A percentile compares a stretch with the other conserved stretches of the same genome.
phyloP scores from a whole-genome alignment of 2,329 filamentous ascomycete genomes.

The Penicillium sp. region DNA sequence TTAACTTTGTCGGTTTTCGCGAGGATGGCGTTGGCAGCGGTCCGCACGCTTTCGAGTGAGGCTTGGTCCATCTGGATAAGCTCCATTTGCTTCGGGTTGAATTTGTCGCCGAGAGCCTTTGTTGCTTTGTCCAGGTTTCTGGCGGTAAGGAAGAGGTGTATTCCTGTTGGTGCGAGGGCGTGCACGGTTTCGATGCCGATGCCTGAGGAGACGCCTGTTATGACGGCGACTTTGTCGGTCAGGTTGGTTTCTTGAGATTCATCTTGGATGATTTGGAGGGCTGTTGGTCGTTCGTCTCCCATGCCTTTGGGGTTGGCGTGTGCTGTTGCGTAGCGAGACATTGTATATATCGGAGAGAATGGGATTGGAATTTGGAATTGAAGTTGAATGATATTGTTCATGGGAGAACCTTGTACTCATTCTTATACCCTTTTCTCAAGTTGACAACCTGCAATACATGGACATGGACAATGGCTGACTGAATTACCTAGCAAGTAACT shows the following conservation, averaged over 20 bases:
- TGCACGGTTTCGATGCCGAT: slow-evolving; percentile 44
- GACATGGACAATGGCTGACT: too few species aligned
- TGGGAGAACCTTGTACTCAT: too few species aligned
- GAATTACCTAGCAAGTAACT: too few species aligned
- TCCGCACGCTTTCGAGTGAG: slow-evolving; percentile 13
- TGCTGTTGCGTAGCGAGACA: slow-evolving; percentile 22
- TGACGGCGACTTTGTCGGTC: slow-evolving; percentile 36
- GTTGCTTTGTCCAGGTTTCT: slow-evolving; percentile 41
- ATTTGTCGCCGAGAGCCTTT: slow-evolving; percentile 29
- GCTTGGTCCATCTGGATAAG: slow-evolving; percentile 30
- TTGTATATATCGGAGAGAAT: slow-evolving; percentile 6
- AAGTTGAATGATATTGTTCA: too few species aligned
- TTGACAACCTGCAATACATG: background rate
- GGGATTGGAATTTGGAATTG: too few species aligned
- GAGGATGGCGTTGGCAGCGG: slow-evolving; percentile 8
- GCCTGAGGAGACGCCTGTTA: slow-evolving; percentile 44
- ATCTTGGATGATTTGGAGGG: slow-evolving; percentile 23
- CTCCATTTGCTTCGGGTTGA: slow-evolving; percentile 27
- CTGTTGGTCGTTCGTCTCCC: slow-evolving; percentile 24
- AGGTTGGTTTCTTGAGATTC: slow-evolving; percentile 16
- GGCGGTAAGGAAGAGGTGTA: slow-evolving; percentile 42
- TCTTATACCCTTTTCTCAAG: background rate
- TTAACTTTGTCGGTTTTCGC: slow-evolving; percentile 10
- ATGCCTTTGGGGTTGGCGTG: slow-evolving; percentile 21
- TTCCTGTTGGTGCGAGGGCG: slow-evolving; percentile 44